phyloP scores from a whole-genome alignment of 148 eudicot genomes.

The Rhododendron williamsianum region DNA sequence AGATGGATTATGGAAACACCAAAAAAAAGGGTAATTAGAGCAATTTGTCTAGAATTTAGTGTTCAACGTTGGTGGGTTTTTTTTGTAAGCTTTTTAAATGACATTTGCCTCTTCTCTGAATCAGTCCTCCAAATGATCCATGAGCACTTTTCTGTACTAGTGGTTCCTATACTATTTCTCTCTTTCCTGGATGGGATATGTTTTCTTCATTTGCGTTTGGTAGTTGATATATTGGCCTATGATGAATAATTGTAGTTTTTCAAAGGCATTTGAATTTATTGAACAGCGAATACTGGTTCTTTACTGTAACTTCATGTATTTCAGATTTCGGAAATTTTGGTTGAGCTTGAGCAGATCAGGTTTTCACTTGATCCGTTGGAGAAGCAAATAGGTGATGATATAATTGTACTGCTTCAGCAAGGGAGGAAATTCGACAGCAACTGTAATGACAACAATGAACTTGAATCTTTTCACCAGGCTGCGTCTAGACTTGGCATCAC shows the following conservation, averaged over 20 bases:
- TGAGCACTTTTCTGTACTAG: not conserved
- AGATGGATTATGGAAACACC: not conserved
- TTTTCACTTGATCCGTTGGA: constrained; percentile 75
- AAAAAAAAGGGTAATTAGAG: not conserved
- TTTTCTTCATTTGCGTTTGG: not conserved
- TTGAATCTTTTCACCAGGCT: constrained; percentile 88
- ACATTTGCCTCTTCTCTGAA: not conserved
- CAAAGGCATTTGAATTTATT: not conserved
- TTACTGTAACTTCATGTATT: constrained; percentile 10
- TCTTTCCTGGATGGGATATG: not conserved
- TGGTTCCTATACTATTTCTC: not conserved
- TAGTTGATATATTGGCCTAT: not conserved
- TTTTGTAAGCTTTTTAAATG: not conserved
- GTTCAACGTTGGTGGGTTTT: not conserved
- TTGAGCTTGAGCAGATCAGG: constrained; percentile 57
- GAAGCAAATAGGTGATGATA: constrained; percentile 87
- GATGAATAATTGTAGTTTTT: not conserved
- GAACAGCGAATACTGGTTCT: not conserved
- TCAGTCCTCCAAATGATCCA: not conserved
- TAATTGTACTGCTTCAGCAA: constrained; percentile 78
- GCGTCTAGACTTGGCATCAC: constrained; percentile 79
- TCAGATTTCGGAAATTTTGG: constrained; percentile 67
- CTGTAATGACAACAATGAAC: constrained; percentile 62
- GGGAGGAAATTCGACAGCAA: constrained; percentile 73
- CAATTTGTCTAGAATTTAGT: not conserved